phyloP scores from a whole-genome alignment of 1,284 basidiomycete species.

The Ustilago loliicola region DNA sequence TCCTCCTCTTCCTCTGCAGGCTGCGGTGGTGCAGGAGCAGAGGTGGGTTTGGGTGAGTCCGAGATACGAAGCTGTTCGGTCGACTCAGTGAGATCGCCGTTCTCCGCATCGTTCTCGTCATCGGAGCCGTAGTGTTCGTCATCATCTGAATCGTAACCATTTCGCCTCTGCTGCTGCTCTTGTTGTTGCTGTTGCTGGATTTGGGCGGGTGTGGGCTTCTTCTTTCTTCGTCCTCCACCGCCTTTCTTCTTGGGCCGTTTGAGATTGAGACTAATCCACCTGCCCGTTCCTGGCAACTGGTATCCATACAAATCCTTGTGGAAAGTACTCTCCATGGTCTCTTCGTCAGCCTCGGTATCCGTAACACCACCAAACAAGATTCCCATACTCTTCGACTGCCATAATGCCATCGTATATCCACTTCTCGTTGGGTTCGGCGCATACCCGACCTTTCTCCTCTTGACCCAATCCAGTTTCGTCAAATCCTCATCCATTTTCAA shows the following conservation, averaged over 20 bases:
- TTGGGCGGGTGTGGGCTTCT: constrained; percentile 72
- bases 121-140: constrained; percentile 31
- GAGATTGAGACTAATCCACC: constrained; percentile 83
- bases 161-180: constrained; percentile 29
- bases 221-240: constrained; percentile 72
- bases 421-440: constrained; percentile 72
- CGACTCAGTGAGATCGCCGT: constrained; percentile 25
- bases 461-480: constrained; percentile 80
- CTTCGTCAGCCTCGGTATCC: constrained; percentile 88
- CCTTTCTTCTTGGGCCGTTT: constrained; percentile 75
- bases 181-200: constrained; percentile 35
- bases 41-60: constrained; percentile 16
- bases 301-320: constrained; percentile 75
- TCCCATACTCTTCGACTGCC: constrained; percentile 78
- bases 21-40: not conserved
- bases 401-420: constrained; percentile 87
- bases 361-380: constrained; percentile 91
- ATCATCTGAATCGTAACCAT: constrained; percentile 39
- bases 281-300: constrained; percentile 81
- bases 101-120: constrained; percentile 35
- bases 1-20: constrained; percentile 68
- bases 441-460: constrained; percentile 83
- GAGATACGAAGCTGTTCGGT: constrained; percentile 32
- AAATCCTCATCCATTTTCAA: constrained; percentile 75
- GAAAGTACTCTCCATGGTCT: constrained; percentile 77